phyloP scores from a whole-genome alignment of 2,329 filamentous ascomycete species.

The Metarhizium humberi region DNA sequence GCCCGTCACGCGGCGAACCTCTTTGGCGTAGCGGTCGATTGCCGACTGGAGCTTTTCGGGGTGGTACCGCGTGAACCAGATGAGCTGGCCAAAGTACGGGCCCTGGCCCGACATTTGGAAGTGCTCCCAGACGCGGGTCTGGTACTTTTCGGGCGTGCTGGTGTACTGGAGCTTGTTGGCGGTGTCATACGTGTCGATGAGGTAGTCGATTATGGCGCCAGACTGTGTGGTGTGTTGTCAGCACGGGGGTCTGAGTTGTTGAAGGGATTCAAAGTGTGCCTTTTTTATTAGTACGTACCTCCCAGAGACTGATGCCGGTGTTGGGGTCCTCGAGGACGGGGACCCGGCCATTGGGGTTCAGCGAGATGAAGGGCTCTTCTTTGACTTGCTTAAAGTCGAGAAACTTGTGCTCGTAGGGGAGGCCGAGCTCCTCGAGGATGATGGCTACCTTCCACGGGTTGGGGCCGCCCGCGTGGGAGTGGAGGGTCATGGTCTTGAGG shows the following conservation, averaged over 20 bases:
- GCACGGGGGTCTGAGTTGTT: background rate
- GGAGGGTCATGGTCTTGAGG: slow-evolving; percentile 2
- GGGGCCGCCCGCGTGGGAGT: slow-evolving; percentile 4
- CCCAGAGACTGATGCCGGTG: slow-evolving; percentile 11
- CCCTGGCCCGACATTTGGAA: slow-evolving; percentile 18
- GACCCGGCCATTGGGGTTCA: slow-evolving; percentile 15
- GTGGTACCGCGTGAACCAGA: slow-evolving; percentile 14
- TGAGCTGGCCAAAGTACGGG: slow-evolving; percentile 19
- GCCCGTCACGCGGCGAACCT: slow-evolving; percentile 17
- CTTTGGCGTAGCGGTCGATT: slow-evolving; percentile 18
- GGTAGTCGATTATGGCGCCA: slow-evolving; percentile 16
- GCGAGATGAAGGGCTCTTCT: slow-evolving; percentile 12
- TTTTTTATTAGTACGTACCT: slow-evolving; percentile 5
- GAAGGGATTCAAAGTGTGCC: background rate
- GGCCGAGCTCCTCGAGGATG: slow-evolving; percentile 15
- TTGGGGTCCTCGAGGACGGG: slow-evolving; percentile 14
- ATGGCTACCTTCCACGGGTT: slow-evolving; percentile 14
- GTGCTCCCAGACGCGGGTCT: slow-evolving; percentile 9
- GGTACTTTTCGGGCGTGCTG: slow-evolving; percentile 7
- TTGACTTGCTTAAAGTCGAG: slow-evolving; percentile 14
- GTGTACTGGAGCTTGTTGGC: slow-evolving; percentile 7
- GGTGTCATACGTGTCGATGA: slow-evolving; percentile 15
- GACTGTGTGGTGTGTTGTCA: slow-evolving; percentile 4
- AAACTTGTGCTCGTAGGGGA: slow-evolving; percentile 11
- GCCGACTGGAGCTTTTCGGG: slow-evolving; percentile 16